phyloP scores from a whole-genome alignment of 495 filamentous ascomycete species.

The Penicillium mononematosum region DNA sequence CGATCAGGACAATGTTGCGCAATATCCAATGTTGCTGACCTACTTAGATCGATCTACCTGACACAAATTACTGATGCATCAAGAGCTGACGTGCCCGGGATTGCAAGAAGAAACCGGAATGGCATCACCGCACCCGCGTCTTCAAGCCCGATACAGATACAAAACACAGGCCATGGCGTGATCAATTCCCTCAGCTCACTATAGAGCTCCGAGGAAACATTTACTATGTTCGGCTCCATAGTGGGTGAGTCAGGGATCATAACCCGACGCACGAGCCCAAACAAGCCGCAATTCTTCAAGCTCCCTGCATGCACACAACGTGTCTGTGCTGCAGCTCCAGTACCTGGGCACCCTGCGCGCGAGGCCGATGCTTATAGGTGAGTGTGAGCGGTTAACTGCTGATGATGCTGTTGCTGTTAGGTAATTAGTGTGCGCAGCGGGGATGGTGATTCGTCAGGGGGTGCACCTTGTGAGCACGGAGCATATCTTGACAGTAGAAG shows the following conservation, averaged over 20 bases:
- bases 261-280: conserved; percentile 1
- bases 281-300: conserved; percentile 7
- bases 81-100: neutral
- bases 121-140: conserved; percentile 4
- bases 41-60: neutral
- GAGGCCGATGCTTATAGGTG: conserved; percentile 5
- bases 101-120: neutral
- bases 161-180: conserved; percentile 16
- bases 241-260: neutral
- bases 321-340: conserved; percentile 5
- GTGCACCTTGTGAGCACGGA: conserved; percentile 23
- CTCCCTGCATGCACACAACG: conserved; percentile 1
- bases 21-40: neutral
- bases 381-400: conserved; percentile 3
- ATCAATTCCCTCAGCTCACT: conserved; percentile 14
- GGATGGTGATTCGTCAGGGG: conserved; percentile 31
- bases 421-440: conserved; percentile 35
- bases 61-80: neutral
- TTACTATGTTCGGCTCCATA: neutral
- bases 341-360: conserved; percentile 6
- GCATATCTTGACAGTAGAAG: conserved; percentile 30
- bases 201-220: conserved; percentile 14
- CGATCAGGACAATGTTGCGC: conserved; percentile 3
- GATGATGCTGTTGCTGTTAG: conserved; percentile 29
- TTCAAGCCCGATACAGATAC: neutral